phyloP scores from a whole-genome alignment of 371 early-diverging fungal species.

The Apophysomyces ossiformis region DNA sequence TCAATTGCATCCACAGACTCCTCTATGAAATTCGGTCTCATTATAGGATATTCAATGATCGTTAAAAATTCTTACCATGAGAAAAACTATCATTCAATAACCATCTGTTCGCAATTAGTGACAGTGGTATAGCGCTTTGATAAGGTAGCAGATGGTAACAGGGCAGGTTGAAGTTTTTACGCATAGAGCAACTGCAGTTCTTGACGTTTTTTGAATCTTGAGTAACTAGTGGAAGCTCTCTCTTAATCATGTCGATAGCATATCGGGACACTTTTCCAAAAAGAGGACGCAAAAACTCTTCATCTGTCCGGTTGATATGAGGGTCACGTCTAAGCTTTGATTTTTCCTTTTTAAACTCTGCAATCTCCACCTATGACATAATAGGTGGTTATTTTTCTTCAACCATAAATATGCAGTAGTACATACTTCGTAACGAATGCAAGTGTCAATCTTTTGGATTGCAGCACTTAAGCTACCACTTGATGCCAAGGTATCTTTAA shows the following conservation, averaged over 20 bases:
- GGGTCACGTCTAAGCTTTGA: not conserved
- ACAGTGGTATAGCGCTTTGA: not conserved
- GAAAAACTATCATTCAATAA: not conserved
- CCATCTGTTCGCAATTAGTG: not conserved
- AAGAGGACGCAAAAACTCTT: not conserved
- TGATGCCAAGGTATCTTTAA: too few relatives aligned
- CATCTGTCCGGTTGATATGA: not conserved
- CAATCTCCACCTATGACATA: not conserved
- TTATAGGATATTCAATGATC: too few relatives aligned
- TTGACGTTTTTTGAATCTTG: not conserved
- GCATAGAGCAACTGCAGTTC: not conserved
- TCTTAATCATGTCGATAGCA: not conserved
- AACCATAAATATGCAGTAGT: not conserved
- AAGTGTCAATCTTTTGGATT: too few relatives aligned
- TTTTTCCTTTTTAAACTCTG: not conserved
- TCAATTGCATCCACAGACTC: too few relatives aligned
- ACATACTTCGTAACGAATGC: too few relatives aligned
- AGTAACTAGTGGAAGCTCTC: not conserved
- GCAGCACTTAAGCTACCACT: too few relatives aligned
- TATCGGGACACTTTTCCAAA: not conserved
- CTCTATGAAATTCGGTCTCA: too few relatives aligned
- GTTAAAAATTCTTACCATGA: not conserved
- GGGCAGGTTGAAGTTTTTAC: constrained; percentile 5
- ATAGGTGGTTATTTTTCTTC: not conserved
- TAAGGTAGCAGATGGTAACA: not conserved